Evolutionary conservation across 208 protist genomes (phyloP).

Genomic region (Leishmania lainsoni): DNA sequence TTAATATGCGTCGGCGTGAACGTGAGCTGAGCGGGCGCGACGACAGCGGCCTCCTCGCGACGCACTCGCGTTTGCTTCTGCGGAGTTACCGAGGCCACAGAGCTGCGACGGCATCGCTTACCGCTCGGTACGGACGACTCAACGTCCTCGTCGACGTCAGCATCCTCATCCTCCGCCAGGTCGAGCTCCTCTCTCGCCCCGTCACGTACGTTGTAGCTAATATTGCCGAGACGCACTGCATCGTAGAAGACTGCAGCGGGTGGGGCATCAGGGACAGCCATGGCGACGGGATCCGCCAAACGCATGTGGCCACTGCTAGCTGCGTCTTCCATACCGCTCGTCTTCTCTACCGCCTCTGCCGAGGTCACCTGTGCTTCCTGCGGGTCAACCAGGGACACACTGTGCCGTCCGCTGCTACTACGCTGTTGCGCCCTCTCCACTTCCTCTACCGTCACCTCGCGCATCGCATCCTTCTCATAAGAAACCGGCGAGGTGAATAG

Average conservation of each 20-base stretch:
- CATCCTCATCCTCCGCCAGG: background rate
- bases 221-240: slow-evolving; percentile 31
- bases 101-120: background rate
- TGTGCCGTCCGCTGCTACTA: slow-evolving; percentile 7
- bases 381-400: slow-evolving; percentile 14
- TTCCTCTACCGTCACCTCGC: background rate
- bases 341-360: background rate
- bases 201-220: slow-evolving; percentile 14
- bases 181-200: background rate
- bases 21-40: slow-evolving; percentile 21
- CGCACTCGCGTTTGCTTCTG: background rate
- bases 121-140: background rate
- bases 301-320: background rate
- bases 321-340: background rate
- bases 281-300: background rate
- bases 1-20: slow-evolving; percentile 68
- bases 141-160: background rate
- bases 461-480: background rate
- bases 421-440: too few relatives aligned
- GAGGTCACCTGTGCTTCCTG: background rate
- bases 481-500: slow-evolving; percentile 21
- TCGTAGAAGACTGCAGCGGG: slow-evolving; percentile 21
- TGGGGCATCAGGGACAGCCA: slow-evolving; percentile 1
- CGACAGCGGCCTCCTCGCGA: slow-evolving; percentile 1
- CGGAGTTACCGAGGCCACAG: background rate